Conservation (phyloP, 1,284 basidiomycete genomes). For the Ceratobasidium sp. region DNA sequence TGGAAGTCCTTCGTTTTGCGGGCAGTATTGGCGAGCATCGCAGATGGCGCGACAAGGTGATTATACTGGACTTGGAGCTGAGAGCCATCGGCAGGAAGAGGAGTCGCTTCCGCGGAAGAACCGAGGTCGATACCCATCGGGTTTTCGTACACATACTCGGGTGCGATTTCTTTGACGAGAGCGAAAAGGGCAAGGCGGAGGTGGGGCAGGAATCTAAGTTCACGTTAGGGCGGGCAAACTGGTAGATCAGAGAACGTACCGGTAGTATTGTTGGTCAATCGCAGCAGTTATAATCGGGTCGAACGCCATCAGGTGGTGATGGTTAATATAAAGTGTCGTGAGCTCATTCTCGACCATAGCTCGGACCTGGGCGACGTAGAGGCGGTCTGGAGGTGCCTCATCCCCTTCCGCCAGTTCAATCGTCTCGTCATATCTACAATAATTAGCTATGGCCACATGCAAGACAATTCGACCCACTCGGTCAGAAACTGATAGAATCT, state of each 20-base stretch:
- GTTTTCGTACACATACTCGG: conserved; percentile 94
- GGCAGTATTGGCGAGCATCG: conserved; percentile 35
- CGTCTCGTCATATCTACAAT: conserved; percentile 46
- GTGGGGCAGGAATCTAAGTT: conserved; percentile 84
- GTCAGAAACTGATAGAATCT: conserved; percentile 35
- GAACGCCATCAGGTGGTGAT: conserved; percentile 87
- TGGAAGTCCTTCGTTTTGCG: conserved; percentile 86
- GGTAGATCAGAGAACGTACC: conserved; percentile 58
- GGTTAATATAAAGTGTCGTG: conserved; percentile 97
- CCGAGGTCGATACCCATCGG: conserved; percentile 53
- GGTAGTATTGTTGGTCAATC: conserved; percentile 95
- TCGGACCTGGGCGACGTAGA: conserved; percentile 93
- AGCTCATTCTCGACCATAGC: conserved; percentile 94
- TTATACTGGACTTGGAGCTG: conserved; percentile 75
- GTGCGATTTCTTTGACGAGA: conserved; percentile 88
- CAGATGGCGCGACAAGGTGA: conserved; percentile 85
- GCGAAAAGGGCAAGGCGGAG: conserved; percentile 91
- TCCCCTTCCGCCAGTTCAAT: conserved; percentile 61
- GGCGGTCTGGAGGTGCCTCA: conserved; percentile 68
- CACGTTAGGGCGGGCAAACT: conserved; percentile 7
- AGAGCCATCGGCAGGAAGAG: conserved; percentile 47
- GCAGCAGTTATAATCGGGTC: conserved; percentile 95
- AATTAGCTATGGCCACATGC: neutral
- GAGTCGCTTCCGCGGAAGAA: conserved; percentile 55
- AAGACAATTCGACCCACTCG: conserved; percentile 11